These are phyloP conservation scores for Plasmopara halstedii DNA, from an alignment of 352 stramenopile genomes.

Conservation along the genomic window DNA sequence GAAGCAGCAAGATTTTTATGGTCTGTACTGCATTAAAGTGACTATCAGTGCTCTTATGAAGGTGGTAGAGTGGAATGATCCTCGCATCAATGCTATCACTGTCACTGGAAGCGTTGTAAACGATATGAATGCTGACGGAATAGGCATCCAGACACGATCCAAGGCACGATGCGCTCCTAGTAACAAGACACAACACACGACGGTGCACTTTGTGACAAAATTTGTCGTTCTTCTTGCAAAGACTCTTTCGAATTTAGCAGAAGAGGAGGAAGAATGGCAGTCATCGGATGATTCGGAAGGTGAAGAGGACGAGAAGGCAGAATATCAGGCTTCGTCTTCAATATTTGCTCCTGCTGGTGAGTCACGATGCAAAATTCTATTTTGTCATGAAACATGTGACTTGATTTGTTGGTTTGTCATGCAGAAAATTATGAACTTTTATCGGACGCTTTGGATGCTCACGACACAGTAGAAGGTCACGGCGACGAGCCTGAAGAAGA, in stretches of 20 bases:
- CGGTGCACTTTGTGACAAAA: slow-evolving; percentile 77
- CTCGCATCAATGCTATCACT: slow-evolving; percentile 53
- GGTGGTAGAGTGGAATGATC: slow-evolving; percentile 68
- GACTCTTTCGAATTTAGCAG: slow-evolving; percentile 55
- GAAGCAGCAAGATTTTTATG: slow-evolving; percentile 79
- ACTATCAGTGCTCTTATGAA: slow-evolving; percentile 70
- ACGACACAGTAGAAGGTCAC: slow-evolving; percentile 21
- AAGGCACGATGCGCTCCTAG: slow-evolving; percentile 31
- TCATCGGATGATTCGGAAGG: slow-evolving; percentile 38
- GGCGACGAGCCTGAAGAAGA: slow-evolving; percentile 60
- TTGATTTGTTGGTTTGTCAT: slow-evolving; percentile 6
- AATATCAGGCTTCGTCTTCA: slow-evolving; percentile 21
- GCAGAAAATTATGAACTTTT: slow-evolving; percentile 62
- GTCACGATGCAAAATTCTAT: not conserved
- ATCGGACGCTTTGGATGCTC: slow-evolving; percentile 50
- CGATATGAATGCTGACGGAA: not conserved
- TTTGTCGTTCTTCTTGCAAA: slow-evolving; percentile 66
- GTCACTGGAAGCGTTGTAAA: slow-evolving; percentile 50
- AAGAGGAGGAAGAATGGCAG: slow-evolving; percentile 75
- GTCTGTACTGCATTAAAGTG: slow-evolving; percentile 78
- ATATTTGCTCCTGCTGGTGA: slow-evolving; percentile 71
- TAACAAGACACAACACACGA: slow-evolving; percentile 37
- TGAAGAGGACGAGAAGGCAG: not conserved
- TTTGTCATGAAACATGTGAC: not conserved
- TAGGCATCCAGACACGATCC: slow-evolving; percentile 46